A percentile compares a stretch with the other conserved stretches of the same genome.
Evolutionary conservation across 1,284 basidiomycete species (phyloP).

Genomic region (Trichosporon faecale): DNA sequence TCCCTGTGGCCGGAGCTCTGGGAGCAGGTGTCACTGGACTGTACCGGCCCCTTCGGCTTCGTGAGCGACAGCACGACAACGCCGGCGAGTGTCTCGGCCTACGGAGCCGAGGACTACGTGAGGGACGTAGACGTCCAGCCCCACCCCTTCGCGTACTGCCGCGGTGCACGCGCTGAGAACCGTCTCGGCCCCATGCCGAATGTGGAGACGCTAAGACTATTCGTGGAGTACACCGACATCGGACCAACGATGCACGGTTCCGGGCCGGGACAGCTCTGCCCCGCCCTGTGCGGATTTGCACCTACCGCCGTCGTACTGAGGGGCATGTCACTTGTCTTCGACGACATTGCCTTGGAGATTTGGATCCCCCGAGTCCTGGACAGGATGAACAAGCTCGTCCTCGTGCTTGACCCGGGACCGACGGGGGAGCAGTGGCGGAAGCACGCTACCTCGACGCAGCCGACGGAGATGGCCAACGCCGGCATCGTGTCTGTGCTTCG

Average conservation of each 20-base stretch:
- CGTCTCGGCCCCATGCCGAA: background rate
- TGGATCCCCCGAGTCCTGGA: background rate
- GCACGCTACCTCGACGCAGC: background rate
- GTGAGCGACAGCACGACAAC: background rate
- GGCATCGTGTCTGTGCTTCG: background rate
- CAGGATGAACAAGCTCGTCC: background rate
- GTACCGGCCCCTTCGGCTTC: background rate
- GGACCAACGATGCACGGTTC: background rate
- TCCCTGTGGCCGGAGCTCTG: background rate
- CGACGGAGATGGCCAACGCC: background rate
- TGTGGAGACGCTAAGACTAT: background rate
- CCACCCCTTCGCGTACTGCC: background rate
- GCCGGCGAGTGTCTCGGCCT: background rate
- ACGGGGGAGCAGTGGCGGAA: background rate
- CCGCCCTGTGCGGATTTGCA: background rate
- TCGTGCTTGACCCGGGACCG: background rate
- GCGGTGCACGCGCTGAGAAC: background rate
- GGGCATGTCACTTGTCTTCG: background rate
- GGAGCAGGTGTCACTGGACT: background rate
- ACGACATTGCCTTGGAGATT: background rate
- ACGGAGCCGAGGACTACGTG: background rate
- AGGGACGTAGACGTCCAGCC: background rate
- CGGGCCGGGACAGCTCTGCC: background rate
- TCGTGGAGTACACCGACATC: background rate
- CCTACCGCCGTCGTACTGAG: background rate